Evolutionary conservation across 176 grass and related monocot species (phyloP), one percentile per base, ranked within the genome.

Genomic region (Hordeum marinum): DNA sequence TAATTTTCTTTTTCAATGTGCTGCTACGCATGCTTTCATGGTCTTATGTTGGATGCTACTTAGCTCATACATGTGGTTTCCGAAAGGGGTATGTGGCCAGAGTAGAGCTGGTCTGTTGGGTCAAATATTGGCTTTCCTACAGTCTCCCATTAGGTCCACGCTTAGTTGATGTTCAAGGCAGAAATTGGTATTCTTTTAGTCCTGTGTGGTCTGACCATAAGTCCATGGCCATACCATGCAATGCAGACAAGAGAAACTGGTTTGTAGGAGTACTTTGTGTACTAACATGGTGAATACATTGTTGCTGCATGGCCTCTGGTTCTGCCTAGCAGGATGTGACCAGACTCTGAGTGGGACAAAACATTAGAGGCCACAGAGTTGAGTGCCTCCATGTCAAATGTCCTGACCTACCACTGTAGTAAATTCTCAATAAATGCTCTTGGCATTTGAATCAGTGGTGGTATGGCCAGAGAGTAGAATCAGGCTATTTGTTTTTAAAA

Each of bases 261-360:
- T 90, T 61, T 37, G 36, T 37, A 41, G 40, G 9, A 41, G 40
- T 41, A 41, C 37, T 8, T 40, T 52, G 65, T 52, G 65, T 29
- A 29, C 29, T 85, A 87, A n/a, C 61, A 68, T 76, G 60, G 82
- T 23, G 75, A 83, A 67, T 82, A 83, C 74, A 83, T 90, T 68
- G 84, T 60, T 75, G 75, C 68, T 87, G 67, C 67, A 67, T 80
- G 80, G 74, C 45, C 66, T 83, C 88, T 86, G 77, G 63, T 17
- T 77, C 55, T 83, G 88, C 79, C 42, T 86, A 84, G 80, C 75
- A 64, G 77, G 84, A 91, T 87, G 89, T 92, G 92, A 92, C 89
- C 54, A 85, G 64, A 89, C 92, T 87, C 76, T 84, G 86, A 50
- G 20, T 45, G 78, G 70, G 80, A 91, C 89, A 94, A 91, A 75